Conservation (phyloP, 202 grass and related monocot genomes). For the Saccharum hybrid region DNA sequence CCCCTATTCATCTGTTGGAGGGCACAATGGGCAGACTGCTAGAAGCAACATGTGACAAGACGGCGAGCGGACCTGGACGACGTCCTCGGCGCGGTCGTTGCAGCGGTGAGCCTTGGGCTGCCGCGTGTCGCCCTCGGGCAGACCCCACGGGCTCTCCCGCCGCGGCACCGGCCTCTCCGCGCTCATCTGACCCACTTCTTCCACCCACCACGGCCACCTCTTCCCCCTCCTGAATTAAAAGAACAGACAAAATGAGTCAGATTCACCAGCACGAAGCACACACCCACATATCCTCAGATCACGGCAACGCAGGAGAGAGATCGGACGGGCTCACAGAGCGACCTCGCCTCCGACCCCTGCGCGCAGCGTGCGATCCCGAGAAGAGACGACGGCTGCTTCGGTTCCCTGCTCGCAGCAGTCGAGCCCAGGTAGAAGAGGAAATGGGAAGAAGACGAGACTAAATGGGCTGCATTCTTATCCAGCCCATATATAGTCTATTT, state of each 20-base stretch:
- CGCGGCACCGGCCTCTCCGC: conserved; percentile 66
- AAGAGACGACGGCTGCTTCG: conserved; percentile 26
- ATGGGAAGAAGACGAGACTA: background rate
- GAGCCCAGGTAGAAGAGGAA: conserved; percentile 3
- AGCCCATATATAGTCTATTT: background rate
- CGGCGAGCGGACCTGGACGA: conserved; percentile 62
- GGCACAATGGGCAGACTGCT: background rate
- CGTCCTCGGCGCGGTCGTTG: conserved; percentile 89
- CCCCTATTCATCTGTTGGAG: background rate
- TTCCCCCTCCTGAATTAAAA: conserved; percentile 12
- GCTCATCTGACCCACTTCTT: conserved; percentile 53
- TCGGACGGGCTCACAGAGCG: conserved; percentile 1
- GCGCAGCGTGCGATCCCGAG: conserved; percentile 27
- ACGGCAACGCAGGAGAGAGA: background rate
- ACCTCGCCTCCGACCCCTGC: background rate
- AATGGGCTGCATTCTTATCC: conserved; percentile 6
- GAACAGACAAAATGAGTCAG: conserved; percentile 2
- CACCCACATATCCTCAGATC: background rate
- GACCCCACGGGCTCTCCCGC: conserved; percentile 82
- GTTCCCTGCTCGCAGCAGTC: background rate
- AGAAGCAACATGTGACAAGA: background rate
- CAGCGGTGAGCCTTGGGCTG: conserved; percentile 85
- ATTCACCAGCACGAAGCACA: conserved; percentile 10
- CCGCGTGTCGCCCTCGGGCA: conserved; percentile 82
- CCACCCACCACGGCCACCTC: background rate